These are phyloP conservation scores for Astrothelium subdiscretum DNA, from an alignment of 495 filamentous ascomycete species.

Conservation along the genomic window DNA sequence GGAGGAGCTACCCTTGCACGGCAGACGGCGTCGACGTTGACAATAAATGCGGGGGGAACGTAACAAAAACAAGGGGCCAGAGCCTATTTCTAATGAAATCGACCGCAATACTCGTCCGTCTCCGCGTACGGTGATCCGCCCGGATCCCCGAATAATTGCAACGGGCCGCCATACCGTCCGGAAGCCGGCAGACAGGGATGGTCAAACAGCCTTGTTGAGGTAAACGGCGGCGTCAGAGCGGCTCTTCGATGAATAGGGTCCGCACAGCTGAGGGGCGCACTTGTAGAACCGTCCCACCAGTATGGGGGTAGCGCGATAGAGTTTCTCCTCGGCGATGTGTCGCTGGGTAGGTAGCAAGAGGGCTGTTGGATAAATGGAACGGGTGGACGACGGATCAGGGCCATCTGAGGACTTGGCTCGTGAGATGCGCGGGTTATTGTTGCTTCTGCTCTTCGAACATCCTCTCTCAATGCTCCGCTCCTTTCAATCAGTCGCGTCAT, in stretches of 20 bases:
- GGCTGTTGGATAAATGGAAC: not conserved
- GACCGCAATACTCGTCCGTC: not conserved
- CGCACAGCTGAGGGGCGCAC: not conserved
- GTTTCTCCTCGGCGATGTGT: not conserved
- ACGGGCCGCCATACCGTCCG: not conserved
- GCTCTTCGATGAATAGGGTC: not conserved
- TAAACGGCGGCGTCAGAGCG: not conserved
- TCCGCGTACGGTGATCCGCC: not conserved
- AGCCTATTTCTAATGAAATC: not conserved
- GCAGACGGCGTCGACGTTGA: too few relatives aligned
- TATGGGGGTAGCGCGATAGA: not conserved
- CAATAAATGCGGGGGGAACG: too few relatives aligned
- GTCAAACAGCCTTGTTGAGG: not conserved
- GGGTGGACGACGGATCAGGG: not conserved
- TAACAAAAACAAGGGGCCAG: not conserved
- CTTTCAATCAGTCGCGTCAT: not conserved
- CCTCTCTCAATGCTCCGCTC: not conserved
- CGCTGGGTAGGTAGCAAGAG: not conserved
- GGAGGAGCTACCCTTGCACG: too few relatives aligned
- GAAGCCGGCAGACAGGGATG: not conserved
- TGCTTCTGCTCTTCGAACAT: not conserved
- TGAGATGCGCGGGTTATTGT: not conserved
- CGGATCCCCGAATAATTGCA: not conserved
- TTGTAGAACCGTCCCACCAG: not conserved
- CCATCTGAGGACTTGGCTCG: not conserved